phyloP scores from a whole-genome alignment of 2,329 filamentous ascomycete genomes.

The Verticillium zaregamsianum region DNA sequence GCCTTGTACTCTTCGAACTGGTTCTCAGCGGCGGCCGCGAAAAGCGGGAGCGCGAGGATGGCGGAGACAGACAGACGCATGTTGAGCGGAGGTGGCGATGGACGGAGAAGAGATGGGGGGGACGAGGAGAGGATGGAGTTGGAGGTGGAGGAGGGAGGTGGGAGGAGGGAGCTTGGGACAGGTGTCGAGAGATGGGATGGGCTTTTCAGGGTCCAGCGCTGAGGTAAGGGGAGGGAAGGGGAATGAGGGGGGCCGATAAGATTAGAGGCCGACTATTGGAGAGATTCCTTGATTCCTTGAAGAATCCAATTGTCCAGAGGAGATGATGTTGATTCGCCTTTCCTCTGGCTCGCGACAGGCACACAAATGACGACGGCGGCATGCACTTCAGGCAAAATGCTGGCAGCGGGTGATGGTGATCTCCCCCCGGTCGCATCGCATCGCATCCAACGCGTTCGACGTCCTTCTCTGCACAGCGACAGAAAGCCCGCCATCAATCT shows the following conservation, averaged over 20 bases:
- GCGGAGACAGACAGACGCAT: constrained; percentile 57
- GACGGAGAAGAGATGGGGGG: background rate
- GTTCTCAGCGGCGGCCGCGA: constrained; percentile 49
- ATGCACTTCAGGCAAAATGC: background rate
- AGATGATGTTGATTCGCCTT: background rate
- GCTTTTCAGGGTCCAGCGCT: constrained; percentile 1
- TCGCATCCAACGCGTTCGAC: constrained; percentile 1
- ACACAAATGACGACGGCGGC: background rate
- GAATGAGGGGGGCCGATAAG: background rate
- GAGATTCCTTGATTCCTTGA: background rate
- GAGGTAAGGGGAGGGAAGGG: background rate
- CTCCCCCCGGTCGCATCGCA: no score
- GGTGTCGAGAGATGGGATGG: constrained; percentile 7
- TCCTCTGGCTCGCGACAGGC: background rate
- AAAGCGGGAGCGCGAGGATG: constrained; percentile 51
- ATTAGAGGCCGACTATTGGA: background rate
- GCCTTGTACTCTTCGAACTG: constrained; percentile 55
- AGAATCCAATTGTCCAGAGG: background rate
- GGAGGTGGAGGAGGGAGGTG: constrained; percentile 2
- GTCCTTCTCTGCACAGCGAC: background rate
- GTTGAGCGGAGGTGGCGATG: background rate
- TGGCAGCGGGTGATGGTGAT: no score
- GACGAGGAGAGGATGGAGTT: background rate
- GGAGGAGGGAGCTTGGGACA: constrained; percentile 6
- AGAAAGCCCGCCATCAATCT: background rate